Evolutionary conservation across 495 filamentous ascomycete genomes (phyloP), one percentile per base, ranked within the genome.

Genomic region (Penicillium simplicissimum): DNA sequence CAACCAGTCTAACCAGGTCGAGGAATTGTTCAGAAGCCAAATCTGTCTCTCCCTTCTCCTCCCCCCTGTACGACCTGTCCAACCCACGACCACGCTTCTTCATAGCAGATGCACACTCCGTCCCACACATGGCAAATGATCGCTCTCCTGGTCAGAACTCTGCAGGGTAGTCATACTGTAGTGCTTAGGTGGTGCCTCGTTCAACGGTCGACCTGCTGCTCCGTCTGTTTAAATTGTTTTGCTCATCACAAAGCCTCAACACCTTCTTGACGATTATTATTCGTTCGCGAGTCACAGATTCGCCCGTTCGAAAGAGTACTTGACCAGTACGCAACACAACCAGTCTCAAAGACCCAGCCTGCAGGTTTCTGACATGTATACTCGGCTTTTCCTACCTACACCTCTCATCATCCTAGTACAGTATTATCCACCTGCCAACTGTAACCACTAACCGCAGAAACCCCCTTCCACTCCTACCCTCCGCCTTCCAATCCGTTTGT

Each of bases 51-150:
- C 48, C 11, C 6, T 23, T 51, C 33, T 52, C 28, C 28, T 6
- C 23, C 47, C 47, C 47, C 48, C 23, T 52, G 25, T 34, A 33
- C 13, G 25, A 52, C 48, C 48, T 52, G 25, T 52, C 48, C 48
- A 52, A 52, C 51, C 49, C 51, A 53, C 51, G 21, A 28, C 51
- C 51, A 53, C 31, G 51, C 51, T 53, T 53, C 51, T 53, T 53
- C 51, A 53, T 31, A 49, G 45, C 45, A 49, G 8, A 53, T 36
- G 51, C 31, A 36, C 45, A 36, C n/a, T 19, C 51, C 51, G 33
- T 53, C 51, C 49, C 49, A 52, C 49, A 53, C 51, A 53, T 53
- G 51, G 51, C 51, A 53, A 53, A 53, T 53, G 51, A 36, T 35
- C 33, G 51, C 31, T 23, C 21, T 43, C 40, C 40, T 17, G 21